These are phyloP conservation scores for Sporothrix schenckii DNA, from an alignment of 2,329 filamentous ascomycete genomes.

Conservation along the genomic window DNA sequence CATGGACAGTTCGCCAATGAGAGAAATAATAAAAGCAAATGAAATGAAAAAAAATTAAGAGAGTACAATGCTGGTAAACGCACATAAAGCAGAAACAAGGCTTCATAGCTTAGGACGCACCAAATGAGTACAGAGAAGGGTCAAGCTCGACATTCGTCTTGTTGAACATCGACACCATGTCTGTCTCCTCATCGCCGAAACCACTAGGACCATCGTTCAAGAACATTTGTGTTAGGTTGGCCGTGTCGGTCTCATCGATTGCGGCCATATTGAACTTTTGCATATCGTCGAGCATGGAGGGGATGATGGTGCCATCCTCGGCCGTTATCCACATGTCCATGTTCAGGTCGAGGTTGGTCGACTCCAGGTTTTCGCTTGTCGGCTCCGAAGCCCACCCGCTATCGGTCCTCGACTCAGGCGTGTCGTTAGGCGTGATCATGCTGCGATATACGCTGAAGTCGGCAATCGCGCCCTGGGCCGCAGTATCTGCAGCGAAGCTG, in stretches of 20 bases:
- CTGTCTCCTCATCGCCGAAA: constrained; percentile 36
- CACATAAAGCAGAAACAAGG: not conserved
- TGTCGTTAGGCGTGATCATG: constrained; percentile 63
- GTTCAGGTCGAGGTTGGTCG: constrained; percentile 56
- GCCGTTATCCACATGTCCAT: constrained; percentile 51
- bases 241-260: constrained; percentile 38
- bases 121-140: constrained; percentile 45
- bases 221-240: constrained; percentile 33
- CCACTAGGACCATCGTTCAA: constrained; percentile 47
- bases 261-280: constrained; percentile 44
- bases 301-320: constrained; percentile 51
- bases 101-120: not conserved
- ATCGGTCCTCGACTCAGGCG: constrained; percentile 66
- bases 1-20: constrained; percentile 16
- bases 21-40: not conserved
- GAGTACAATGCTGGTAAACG: not conserved
- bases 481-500: constrained; percentile 46
- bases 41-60: constrained; percentile 6
- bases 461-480: constrained; percentile 53
- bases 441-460: constrained; percentile 57
- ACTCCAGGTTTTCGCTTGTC: constrained; percentile 64
- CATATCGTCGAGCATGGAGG: constrained; percentile 48
- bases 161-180: constrained; percentile 54
- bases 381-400: constrained; percentile 59
- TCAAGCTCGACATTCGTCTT: constrained; percentile 58